Evolutionary conservation across 306 rosid species (phyloP), one percentile per base, ranked within the genome.

Genomic region (Adenanthera pavonina): DNA sequence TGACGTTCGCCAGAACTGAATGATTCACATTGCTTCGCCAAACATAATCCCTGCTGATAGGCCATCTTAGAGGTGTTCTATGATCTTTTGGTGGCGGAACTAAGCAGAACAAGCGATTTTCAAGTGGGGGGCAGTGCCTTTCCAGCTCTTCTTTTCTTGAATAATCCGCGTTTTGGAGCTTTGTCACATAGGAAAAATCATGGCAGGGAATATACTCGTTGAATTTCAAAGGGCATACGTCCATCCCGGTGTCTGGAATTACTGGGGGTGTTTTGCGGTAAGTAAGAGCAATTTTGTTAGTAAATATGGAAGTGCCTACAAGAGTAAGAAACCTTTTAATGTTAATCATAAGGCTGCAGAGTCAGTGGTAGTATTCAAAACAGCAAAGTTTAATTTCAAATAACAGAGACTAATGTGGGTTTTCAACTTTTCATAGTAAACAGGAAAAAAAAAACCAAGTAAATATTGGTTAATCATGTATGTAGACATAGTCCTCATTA

Each of bases 11-110:
- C 49, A 95, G 94, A 86, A 69, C 94, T 5, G 97, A 89, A 76
- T 93, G 98, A 86, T 95, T 95, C 80, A 92, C 97, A 77, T 95
- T 92, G 86, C 98, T 92, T 74, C 89, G 89, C 98, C 99, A 93
- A 84, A 95, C 97, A 75, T 83, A 95, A 82, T 95, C 98, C 89
- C 96, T 83, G 76, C 98, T 93, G 82, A 83, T 89, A 57, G 99
- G 98, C 96, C 99, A 95, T 70, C 67, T 80, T 82, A 95, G 88
- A 35, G 99, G 94, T 65, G 86, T 87, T 86, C 92, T 95, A 81
- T 93, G 92, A 82, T 93, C 93, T 57, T 81, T 78, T 2, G 99
- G 96, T 5, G 98, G 96, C 7, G 97, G 97, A 75, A 90, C 86
- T 89, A 93, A 88, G 89, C 99, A 95, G 86, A 92, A 93, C 51